Evolutionary conservation across 2,329 filamentous ascomycete species (phyloP), one percentile per base, ranked within the genome.

Genomic region (Capronia americana): DNA sequence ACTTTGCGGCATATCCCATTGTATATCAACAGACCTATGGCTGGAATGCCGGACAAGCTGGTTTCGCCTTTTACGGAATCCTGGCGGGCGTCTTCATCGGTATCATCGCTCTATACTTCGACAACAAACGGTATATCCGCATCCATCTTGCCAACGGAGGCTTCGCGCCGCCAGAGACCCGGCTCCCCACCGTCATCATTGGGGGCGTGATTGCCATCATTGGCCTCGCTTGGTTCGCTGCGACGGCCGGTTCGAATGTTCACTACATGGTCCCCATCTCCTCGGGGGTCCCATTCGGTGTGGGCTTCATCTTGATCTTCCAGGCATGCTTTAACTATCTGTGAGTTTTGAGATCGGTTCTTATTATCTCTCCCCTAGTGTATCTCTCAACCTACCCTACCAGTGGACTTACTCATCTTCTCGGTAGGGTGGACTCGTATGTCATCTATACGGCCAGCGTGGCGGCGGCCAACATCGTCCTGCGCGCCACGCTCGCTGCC

Each of bases 401-500:
- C 6, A 30, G 1, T 30, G 8, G 7, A 46, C 8, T 1, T 46
- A 46, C 41, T 46, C 4, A 14, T 17, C 5, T 20, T 4, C 12
- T 17, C 41, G n/a, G 12, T 20, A 46, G 41, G n/a, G 41, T 46
- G 3, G 41, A 46, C 41, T 46, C 41, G 1, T 46, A 46, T 20
- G 41, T 46, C 41, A 46, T 46, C 12, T 46, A 46, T 12, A 10
- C 41, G 14, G 41, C 41, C 41, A 46, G 41, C 41, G 6, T 46
- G 6, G n/a, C 41, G 41, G 79, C 78, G 2, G 81, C 80, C 8
- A 83, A 80, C 70, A 78, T 80, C 1, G 77, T 84, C 3, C 68
- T 84, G 11, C 77, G 82, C 23, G 81, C 80, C 0, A 59, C 81
- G 24, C 81, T 81, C 32, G 82, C 80, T 54, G 80, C 81, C 4